Conservation (phyloP, 192 early-diverging fungal genomes). For the Entophlyctis luteolus region DNA sequence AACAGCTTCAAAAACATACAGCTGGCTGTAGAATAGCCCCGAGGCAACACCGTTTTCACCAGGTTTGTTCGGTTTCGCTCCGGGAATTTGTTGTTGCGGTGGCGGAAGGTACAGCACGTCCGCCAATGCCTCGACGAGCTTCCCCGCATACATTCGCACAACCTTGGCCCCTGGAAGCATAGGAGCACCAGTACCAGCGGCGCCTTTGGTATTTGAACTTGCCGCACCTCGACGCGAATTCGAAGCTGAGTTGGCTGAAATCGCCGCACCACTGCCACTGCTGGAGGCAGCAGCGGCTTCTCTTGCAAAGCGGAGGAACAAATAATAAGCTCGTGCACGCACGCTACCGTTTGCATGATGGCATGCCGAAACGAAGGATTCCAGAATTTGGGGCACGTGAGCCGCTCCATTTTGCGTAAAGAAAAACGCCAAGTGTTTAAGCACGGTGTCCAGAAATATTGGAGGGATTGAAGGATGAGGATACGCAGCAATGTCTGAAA, state of each 20-base stretch:
- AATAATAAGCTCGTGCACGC: constrained; percentile 77
- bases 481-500: constrained; percentile 63
- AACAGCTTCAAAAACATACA: constrained; percentile 87
- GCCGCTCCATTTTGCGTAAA: constrained; percentile 24
- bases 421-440: constrained; percentile 70
- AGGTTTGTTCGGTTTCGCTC: constrained; percentile 40
- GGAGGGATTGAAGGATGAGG: constrained; percentile 71
- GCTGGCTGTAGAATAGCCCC: constrained; percentile 74
- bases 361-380: constrained; percentile 68
- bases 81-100: constrained; percentile 44
- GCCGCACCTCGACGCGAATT: no score
- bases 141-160: no score
- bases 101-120: constrained; percentile 69
- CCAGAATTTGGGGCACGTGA: constrained; percentile 61
- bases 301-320: constrained; percentile 84
- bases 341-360: constrained; percentile 68
- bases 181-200: no score
- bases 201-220: no score
- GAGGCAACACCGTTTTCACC: constrained; percentile 49
- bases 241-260: no score
- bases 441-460: constrained; percentile 71
- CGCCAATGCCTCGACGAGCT: no score
- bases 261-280: no score
- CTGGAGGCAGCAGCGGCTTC: no score
- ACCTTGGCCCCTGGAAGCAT: no score